These are phyloP conservation scores for Penicillium sp. DNA, from an alignment of 2,329 filamentous ascomycete species.

Conservation along the genomic window DNA sequence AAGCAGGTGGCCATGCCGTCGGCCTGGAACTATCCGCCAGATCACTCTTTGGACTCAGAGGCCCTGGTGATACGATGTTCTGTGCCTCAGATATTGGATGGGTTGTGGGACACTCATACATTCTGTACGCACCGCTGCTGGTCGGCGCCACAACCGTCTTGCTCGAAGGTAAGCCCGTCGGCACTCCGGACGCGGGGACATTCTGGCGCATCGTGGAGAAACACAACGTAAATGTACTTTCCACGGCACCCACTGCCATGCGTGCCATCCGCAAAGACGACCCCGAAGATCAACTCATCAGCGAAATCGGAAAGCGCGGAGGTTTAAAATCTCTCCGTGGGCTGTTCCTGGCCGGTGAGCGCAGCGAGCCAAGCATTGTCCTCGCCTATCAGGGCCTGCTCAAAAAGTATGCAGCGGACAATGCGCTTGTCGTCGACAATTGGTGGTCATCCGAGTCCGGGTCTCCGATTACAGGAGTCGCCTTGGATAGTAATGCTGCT, in stretches of 20 bases:
- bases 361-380: slow-evolving; percentile 82
- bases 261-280: slow-evolving; percentile 85
- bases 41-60: slow-evolving; percentile 77
- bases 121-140: slow-evolving; percentile 82
- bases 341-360: slow-evolving; percentile 82
- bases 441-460: slow-evolving; percentile 73
- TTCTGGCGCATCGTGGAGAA: slow-evolving; percentile 87
- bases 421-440: slow-evolving; percentile 64
- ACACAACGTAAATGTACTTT: slow-evolving; percentile 77
- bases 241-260: slow-evolving; percentile 82
- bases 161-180: slow-evolving; percentile 91
- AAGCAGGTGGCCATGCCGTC: slow-evolving; percentile 83
- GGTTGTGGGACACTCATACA: slow-evolving; percentile 84
- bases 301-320: slow-evolving; percentile 60
- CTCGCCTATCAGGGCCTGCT: slow-evolving; percentile 75
- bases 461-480: slow-evolving; percentile 64
- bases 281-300: slow-evolving; percentile 65
- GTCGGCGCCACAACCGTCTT: slow-evolving; percentile 80
- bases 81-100: slow-evolving; percentile 86
- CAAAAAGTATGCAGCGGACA: slow-evolving; percentile 59
- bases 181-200: slow-evolving; percentile 78
- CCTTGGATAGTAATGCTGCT: slow-evolving; percentile 60
- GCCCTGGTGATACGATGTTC: slow-evolving; percentile 77
- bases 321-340: slow-evolving; percentile 69
- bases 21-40: slow-evolving; percentile 76